These are phyloP conservation scores for Magnaporthales sp. DNA, from an alignment of 2,329 filamentous ascomycete species.

Conservation along the genomic window DNA sequence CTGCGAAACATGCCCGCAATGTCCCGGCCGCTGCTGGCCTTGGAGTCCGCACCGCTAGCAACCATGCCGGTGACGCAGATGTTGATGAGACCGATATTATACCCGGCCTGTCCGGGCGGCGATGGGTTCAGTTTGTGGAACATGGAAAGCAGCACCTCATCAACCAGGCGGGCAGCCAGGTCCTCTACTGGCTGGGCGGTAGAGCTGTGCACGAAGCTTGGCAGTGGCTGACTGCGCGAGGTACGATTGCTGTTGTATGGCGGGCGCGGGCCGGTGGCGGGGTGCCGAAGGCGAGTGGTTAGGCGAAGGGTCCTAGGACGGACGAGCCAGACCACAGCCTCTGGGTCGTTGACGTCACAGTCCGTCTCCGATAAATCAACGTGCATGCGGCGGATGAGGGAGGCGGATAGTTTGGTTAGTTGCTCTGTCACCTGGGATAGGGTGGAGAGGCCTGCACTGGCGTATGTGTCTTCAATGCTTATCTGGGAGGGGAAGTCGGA, in stretches of 20 bases:
- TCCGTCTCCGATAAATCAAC: conserved; percentile 55
- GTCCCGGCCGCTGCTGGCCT: conserved; percentile 56
- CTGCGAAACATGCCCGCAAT: conserved; percentile 75
- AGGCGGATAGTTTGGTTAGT: conserved; percentile 57
- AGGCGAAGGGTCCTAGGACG: conserved; percentile 75
- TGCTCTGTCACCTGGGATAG: conserved; percentile 57
- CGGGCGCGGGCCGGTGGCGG: conserved; percentile 26
- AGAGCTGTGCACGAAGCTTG: conserved; percentile 59
- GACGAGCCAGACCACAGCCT: conserved; percentile 55
- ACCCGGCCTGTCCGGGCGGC: conserved; percentile 44
- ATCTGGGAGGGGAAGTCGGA: conserved; percentile 75
- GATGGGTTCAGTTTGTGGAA: conserved; percentile 28
- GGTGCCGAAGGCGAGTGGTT: conserved; percentile 53
- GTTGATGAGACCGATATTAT: conserved; percentile 80
- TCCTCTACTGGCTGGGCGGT: conserved; percentile 19
- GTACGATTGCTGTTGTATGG: conserved; percentile 63
- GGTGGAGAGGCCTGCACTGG: conserved; percentile 54
- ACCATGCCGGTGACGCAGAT: conserved; percentile 83
- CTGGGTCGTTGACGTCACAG: conserved; percentile 23
- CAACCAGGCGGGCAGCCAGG: conserved; percentile 14
- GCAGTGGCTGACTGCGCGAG: conserved; percentile 58
- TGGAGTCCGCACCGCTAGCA: conserved; percentile 38
- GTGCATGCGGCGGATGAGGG: conserved; percentile 70
- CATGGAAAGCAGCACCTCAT: conserved; percentile 7
- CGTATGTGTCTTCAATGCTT: conserved; percentile 89